Conservation (phyloP, 805 yeast species). For the Monosporozyma aerobia region DNA sequence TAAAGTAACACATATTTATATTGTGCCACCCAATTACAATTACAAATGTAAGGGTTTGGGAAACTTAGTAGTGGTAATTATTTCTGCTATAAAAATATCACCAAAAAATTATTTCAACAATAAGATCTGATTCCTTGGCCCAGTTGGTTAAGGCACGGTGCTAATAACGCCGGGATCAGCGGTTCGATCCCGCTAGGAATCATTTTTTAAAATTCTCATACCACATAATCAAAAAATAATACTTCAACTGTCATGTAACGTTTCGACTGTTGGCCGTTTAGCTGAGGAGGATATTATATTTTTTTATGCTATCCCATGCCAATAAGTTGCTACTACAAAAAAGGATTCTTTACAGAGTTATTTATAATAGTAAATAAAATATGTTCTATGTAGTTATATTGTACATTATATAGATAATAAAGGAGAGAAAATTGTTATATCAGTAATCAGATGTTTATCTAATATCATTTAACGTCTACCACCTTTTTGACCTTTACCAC, state of each 20-base stretch:
- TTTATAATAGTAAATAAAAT: neutral
- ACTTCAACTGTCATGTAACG: too few relatives aligned
- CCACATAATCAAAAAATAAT: too few relatives aligned
- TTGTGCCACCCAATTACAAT: too few relatives aligned
- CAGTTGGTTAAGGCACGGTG: constrained; percentile 9
- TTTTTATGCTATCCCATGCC: too few relatives aligned
- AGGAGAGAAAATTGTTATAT: neutral
- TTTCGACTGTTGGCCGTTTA: too few relatives aligned
- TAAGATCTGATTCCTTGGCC: constrained; percentile 5
- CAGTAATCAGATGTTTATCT: neutral
- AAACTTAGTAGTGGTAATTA: too few relatives aligned
- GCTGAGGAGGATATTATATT: too few relatives aligned
- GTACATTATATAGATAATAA: neutral
- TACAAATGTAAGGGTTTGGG: too few relatives aligned
- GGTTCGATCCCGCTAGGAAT: constrained; percentile 9
- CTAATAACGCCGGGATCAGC: constrained; percentile 9
- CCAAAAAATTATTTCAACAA: neutral
- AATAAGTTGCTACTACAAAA: too few relatives aligned
- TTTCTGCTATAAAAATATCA: neutral
- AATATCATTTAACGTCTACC: constrained; percentile 2
- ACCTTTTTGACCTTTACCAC: constrained; percentile 11
- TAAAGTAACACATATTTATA: too few relatives aligned
- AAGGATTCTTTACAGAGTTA: neutral
- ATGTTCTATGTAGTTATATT: neutral
- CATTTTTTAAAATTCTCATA: neutral